Conservation (phyloP, 805 yeast genomes). For the Yarrowia alimentaria region DNA sequence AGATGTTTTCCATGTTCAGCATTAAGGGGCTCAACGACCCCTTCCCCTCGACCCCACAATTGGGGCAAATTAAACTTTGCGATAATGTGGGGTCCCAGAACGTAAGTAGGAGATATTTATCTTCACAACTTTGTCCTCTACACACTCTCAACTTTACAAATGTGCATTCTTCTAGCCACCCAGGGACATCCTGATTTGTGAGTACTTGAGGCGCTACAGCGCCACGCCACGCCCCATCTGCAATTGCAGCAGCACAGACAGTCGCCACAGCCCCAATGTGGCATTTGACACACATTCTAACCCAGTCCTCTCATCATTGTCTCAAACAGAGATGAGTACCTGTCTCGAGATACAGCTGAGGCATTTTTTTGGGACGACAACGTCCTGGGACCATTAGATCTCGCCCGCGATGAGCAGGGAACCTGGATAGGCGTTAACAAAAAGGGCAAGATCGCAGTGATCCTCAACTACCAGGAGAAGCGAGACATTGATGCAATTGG, state of each 20-base stretch:
- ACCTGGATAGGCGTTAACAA: constrained; percentile 84
- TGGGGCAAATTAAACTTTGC: constrained; percentile 15
- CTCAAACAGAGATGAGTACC: constrained; percentile 86
- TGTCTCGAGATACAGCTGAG: constrained; percentile 66
- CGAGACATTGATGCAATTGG: constrained; percentile 39
- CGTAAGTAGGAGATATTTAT: too few relatives aligned
- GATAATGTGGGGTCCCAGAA: constrained; percentile 19
- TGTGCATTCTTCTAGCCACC: constrained; percentile 14
- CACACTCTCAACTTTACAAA: too few relatives aligned
- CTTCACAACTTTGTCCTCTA: too few relatives aligned
- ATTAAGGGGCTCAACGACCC: too few relatives aligned
- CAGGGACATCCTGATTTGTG: constrained; percentile 20
- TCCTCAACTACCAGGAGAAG: constrained; percentile 70
- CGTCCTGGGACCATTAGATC: constrained; percentile 68
- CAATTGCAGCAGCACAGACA: too few relatives aligned
- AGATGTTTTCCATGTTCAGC: too few relatives aligned
- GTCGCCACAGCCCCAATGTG: too few relatives aligned
- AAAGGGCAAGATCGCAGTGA: constrained; percentile 61
- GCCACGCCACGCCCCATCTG: too few relatives aligned
- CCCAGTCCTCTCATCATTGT: constrained; percentile 59
- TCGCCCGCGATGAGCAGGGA: constrained; percentile 72
- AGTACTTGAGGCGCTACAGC: constrained; percentile 1
- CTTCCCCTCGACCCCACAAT: too few relatives aligned
- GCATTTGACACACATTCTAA: background rate
- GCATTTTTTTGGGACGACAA: constrained; percentile 46